Conservation (phyloP, 345 rosid species). For the Raphanus sativus region DNA sequence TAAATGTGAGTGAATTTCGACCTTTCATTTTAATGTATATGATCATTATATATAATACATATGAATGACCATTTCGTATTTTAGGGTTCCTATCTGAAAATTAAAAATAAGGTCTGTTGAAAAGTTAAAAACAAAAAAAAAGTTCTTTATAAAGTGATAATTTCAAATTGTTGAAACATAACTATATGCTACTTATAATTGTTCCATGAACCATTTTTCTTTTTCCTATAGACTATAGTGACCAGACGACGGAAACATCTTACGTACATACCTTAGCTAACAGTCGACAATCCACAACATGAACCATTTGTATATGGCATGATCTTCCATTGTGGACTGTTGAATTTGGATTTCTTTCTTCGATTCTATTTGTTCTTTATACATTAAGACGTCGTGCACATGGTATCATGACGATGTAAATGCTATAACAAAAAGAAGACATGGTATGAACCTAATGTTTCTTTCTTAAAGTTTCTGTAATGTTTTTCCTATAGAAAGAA, state of each 20-base stretch:
- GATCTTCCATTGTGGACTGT: not conserved
- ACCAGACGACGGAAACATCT: not conserved
- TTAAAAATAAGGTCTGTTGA: not conserved
- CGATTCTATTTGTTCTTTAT: not conserved
- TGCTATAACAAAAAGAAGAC: not conserved
- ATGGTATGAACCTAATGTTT: not conserved
- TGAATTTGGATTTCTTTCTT: not conserved
- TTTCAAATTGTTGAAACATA: not conserved
- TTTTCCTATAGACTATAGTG: not conserved
- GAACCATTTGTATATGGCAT: not conserved
- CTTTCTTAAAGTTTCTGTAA: not conserved
- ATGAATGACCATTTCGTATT: not conserved
- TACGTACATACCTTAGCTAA: not conserved
- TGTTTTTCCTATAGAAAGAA: not conserved
- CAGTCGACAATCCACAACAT: not conserved
- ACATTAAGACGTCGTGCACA: not conserved
- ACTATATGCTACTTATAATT: not conserved
- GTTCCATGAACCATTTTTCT: not conserved
- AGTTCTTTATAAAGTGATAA: not conserved
- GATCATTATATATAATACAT: not conserved
- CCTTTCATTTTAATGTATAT: not conserved
- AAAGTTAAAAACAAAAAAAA: not conserved
- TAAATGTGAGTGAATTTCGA: not conserved
- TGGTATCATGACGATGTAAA: not conserved
- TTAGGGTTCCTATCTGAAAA: not conserved